phyloP scores from a whole-genome alignment of 768 basidiomycete species.

The Russula dissimulans region DNA sequence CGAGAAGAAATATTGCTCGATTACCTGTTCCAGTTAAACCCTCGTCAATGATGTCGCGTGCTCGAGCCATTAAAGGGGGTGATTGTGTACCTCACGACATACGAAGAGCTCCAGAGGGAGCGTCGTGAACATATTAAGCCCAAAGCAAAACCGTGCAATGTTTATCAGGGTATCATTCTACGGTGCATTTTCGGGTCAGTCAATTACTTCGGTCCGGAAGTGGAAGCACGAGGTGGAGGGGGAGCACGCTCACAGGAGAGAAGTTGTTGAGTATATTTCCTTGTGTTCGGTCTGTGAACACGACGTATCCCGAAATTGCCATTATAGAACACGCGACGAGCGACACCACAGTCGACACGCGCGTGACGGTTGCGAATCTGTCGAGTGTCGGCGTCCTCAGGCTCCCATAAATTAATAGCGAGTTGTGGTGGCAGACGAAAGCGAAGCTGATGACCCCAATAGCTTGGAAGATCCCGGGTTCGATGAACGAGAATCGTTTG shows the following conservation, averaged over 20 bases:
- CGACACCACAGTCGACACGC: conserved; percentile 79
- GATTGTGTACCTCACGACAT: conserved; percentile 69
- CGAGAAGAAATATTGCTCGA: conserved; percentile 94
- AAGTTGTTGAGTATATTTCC: conserved; percentile 99
- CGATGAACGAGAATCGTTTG: conserved; percentile 65
- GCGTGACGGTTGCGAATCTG: conserved; percentile 86
- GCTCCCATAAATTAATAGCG: conserved; percentile 91
- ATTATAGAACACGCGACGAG: conserved; percentile 78
- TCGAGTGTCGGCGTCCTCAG: conserved; percentile 90
- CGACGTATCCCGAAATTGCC: conserved; percentile 76
- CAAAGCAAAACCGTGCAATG: conserved; percentile 88
- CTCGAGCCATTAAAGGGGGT: background rate
- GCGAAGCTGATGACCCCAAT: conserved; percentile 97
- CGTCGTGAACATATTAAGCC: conserved; percentile 97
- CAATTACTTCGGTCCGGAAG: background rate
- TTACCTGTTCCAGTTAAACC: conserved; percentile 43
- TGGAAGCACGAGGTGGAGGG: background rate
- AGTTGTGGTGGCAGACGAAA: conserved; percentile 97
- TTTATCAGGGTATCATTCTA: conserved; percentile 87
- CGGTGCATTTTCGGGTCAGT: background rate
- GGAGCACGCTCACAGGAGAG: conserved; percentile 42
- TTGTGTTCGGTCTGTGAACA: conserved; percentile 84
- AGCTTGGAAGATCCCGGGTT: conserved; percentile 82
- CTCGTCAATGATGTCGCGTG: background rate
- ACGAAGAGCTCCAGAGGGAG: conserved; percentile 94